Base-by-base conservation (phyloP, 495 filamentous ascomycete species). In the Trichodelitschia bisporula region DNA sequence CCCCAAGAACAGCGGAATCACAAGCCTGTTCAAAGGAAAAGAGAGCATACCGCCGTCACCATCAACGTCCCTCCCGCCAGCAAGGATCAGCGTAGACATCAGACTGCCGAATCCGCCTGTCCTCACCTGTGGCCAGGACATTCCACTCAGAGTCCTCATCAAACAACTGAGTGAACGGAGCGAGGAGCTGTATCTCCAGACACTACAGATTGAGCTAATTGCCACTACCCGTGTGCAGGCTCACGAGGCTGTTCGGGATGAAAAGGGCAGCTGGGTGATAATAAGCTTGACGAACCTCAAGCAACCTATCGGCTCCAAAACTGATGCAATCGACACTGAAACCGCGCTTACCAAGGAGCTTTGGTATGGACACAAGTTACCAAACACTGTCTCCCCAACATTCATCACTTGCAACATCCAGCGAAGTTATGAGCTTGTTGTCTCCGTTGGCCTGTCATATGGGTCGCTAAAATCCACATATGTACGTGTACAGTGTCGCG, bases 361-460 rank as follows among this genome's bases (percentile, higher is more conserved):
- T 19, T 97, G 86, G 86, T 58, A 61, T 30, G 51, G 52, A 15
- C 47, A 64, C 12, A 57, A 66, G 3, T 51, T 95, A 11, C 86
- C 86, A 3, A 80, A 75, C 42, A 82, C 72, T 1, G 62, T 95
- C 18, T 69, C 78, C 14, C 86, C 86, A 0, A 66, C 64, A 3
- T 97, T 97, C 43, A 55, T 66, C 27, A 83, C 82, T 13, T 97
- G 86, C 44, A 95, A 95, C 46, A 66, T 97, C 30, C 56, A 58
- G 30, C 66, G 84, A 25, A 57, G 44, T 15, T 97, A 97, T 43
- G 73, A 77, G 39, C 52, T 97, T 25, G 78, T 91, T 43, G 55
- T 92, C 19, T 65, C 66, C 30, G 49, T 92, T 11, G 82, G 82
- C 0, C 46, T 97, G 16, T 62, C 63, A 9, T 69, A 63, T 42